Conservation (phyloP, 2,329 filamentous ascomycete species). For the Blumeria graminis region DNA sequence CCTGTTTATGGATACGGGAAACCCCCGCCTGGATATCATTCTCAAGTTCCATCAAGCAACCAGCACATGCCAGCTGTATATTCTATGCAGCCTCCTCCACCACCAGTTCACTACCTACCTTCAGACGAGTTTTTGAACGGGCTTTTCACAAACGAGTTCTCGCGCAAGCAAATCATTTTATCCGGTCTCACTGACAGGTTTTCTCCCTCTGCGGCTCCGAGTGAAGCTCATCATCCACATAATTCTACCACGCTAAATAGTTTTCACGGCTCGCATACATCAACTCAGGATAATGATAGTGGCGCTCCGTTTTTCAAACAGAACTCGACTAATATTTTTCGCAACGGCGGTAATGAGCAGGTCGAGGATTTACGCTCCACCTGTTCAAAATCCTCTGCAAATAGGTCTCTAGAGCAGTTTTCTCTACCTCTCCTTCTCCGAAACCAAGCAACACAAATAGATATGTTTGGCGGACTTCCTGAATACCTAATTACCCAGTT, state of each 20-base stretch:
- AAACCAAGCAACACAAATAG: constrained; percentile 7
- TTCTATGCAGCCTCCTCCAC: constrained; percentile 10
- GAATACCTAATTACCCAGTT: constrained; percentile 19
- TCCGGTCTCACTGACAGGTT: constrained; percentile 16
- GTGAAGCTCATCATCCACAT: constrained; percentile 15
- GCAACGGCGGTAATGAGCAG: constrained; percentile 16
- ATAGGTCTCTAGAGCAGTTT: neutral
- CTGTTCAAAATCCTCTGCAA: constrained; percentile 7
- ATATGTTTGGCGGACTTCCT: constrained; percentile 17
- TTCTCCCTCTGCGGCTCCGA: constrained; percentile 14
- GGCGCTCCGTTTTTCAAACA: constrained; percentile 16
- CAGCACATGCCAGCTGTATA: constrained; percentile 12
- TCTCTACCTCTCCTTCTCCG: constrained; percentile 5
- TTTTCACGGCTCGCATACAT: constrained; percentile 36
- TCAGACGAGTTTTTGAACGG: constrained; percentile 9
- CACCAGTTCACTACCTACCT: constrained; percentile 9
- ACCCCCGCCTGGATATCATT: constrained; percentile 9
- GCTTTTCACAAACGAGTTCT: constrained; percentile 7
- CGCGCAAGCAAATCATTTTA: constrained; percentile 11
- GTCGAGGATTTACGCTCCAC: constrained; percentile 11
- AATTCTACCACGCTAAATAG: constrained; percentile 33
- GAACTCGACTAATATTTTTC: constrained; percentile 18
- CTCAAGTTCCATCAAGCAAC: constrained; percentile 9
- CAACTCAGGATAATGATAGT: constrained; percentile 22
- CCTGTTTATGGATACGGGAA: neutral